Base-by-base conservation (phyloP, 495 filamentous ascomycete genomes). In the Neurospora sp. region DNA sequence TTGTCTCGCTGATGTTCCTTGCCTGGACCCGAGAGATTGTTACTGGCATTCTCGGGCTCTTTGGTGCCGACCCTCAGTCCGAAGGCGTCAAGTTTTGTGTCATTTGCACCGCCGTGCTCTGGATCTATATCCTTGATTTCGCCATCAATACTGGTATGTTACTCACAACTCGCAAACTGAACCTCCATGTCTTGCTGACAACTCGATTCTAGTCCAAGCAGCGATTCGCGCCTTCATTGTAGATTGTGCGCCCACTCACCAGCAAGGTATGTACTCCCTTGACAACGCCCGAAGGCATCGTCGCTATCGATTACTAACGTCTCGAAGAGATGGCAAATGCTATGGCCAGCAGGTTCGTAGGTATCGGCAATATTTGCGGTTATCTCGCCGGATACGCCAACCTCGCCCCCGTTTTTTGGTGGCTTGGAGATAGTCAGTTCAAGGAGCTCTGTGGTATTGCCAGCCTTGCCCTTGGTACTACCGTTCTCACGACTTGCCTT, bases 161-260 rank as follows among this genome's bases (percentile, higher is more conserved):
- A 71, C 20, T 16, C 1, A 16, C 31, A 31, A 14, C 14, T 10
- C 20, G 6, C 62, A 48, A 66, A 35, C 54, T 59, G n/a, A 20
- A 38, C 37, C 6, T 35, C 5, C 31, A 18, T 72, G 38, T 59
- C 72, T 11, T 72, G 69, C 73, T 70, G 54, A 74, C 37, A 38
- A 38, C 37, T 38, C 37, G 37, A 46, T 20, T 12, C 11, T 73
- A 92, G 93, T 97, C 37, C 94, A 97, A 86, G 94, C 94, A 40
- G 93, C 88, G 0, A 92, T 96, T 80, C 87, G 94, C 76, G 93
- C 93, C 20, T 97, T 95, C 76, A 94, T 97, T 72, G 92, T 97
- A 14, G 94, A 97, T 76, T 93, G 92, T 76, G 91, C 92, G 12
- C 94, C 94, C 4, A 88, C 91, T 0, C 94, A 97, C 77, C 94